Percentiles rank a stretch among this genome's conserved stretches.
These are phyloP conservation scores for Fusarium illudens DNA, from an alignment of 2,329 filamentous ascomycete genomes.

Conservation along the genomic window DNA sequence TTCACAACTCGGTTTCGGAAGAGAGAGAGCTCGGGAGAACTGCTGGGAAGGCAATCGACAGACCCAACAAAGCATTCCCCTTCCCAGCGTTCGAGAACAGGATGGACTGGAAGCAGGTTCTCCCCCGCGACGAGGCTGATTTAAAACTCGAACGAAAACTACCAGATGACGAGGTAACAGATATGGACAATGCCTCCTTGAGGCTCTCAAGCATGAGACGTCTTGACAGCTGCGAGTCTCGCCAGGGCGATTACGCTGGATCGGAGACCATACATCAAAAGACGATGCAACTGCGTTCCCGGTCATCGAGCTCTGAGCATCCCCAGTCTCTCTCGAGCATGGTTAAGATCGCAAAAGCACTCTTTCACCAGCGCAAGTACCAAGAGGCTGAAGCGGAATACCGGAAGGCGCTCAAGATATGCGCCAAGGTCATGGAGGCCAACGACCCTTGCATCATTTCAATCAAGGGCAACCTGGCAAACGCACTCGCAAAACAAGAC, in stretches of 20 bases:
- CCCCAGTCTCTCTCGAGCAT: not conserved
- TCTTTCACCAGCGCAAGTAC: not conserved
- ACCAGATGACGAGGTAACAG: too few relatives aligned
- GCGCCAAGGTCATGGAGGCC: not conserved
- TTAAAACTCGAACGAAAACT: too few relatives aligned
- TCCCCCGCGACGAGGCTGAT: too few relatives aligned
- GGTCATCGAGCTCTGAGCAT: not conserved
- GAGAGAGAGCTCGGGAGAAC: too few relatives aligned
- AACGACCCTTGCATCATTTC: not conserved
- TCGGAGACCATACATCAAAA: not conserved
- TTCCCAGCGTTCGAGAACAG: too few relatives aligned
- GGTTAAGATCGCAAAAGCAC: not conserved
- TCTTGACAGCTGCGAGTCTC: not conserved
- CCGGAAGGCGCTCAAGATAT: not conserved
- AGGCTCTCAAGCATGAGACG: not conserved
- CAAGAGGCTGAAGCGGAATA: not conserved
- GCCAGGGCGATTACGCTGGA: not conserved
- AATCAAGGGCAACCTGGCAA: not conserved
- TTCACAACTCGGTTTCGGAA: too few relatives aligned
- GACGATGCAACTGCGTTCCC: not conserved
- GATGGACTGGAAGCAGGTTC: too few relatives aligned
- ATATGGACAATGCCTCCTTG: not conserved
- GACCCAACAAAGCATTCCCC: too few relatives aligned
- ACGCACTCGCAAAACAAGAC: not conserved
- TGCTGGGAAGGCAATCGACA: too few relatives aligned